Conservation (phyloP, 352 stramenopile species). For the Pythium coloratum region DNA sequence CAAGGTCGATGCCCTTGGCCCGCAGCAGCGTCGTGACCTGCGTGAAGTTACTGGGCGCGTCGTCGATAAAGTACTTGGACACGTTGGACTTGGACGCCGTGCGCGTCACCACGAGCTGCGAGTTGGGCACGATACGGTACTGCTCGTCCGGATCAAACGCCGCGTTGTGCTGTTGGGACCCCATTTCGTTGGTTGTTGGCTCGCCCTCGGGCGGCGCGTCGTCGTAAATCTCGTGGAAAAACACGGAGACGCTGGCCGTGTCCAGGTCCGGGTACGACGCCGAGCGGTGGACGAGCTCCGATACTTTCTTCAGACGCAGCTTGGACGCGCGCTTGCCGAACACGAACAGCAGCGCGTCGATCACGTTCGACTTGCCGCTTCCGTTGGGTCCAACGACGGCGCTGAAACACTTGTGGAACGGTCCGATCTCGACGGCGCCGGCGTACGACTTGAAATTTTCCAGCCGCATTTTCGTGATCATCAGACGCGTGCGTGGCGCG, state of each 20-base stretch:
- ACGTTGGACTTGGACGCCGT: constrained; percentile 94
- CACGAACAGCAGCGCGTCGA: constrained; percentile 99
- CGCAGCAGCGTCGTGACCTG: constrained; percentile 94
- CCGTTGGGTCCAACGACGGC: constrained; percentile 98
- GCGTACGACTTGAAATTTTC: constrained; percentile 99
- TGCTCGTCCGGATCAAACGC: constrained; percentile 74
- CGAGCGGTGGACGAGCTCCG: constrained; percentile 98
- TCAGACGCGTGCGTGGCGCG: constrained; percentile 71
- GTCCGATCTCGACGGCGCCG: constrained; percentile 94
- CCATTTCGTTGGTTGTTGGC: not conserved
- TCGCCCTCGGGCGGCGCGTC: constrained; percentile 30
- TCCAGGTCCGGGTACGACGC: constrained; percentile 89
- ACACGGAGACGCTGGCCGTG: constrained; percentile 95
- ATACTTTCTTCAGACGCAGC: constrained; percentile 94
- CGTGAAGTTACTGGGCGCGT: constrained; percentile 92
- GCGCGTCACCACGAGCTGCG: constrained; percentile 91
- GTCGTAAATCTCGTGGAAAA: constrained; percentile 98
- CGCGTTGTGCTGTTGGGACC: no score
- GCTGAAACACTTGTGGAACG: constrained; percentile 99
- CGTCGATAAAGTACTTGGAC: constrained; percentile 97
- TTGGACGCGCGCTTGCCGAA: constrained; percentile 99
- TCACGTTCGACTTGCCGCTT: constrained; percentile 99
- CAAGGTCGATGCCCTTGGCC: constrained; percentile 97
- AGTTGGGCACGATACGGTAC: constrained; percentile 92
- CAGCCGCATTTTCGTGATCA: constrained; percentile 98